A percentile compares a stretch with the other conserved stretches of the same genome.
Evolutionary conservation across 371 early-diverging fungal species (phyloP).

Genomic region (Paramicrosporidium saccamoebae): DNA sequence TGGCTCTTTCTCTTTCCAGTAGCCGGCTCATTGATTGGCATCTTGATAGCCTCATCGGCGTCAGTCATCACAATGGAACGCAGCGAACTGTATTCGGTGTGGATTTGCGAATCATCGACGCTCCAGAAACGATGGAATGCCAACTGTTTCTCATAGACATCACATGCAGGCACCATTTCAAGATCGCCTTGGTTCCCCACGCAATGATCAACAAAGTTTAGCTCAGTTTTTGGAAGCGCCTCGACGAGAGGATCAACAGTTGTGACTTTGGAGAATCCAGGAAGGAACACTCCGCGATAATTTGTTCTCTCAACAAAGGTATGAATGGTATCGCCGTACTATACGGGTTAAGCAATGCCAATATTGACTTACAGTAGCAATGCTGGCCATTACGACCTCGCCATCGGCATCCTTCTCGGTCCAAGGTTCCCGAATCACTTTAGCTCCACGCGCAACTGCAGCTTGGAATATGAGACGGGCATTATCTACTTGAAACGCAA

Average conservation of each 20-base stretch:
- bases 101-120: constrained; percentile 80
- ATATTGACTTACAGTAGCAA: constrained; percentile 22
- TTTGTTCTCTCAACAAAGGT: constrained; percentile 54
- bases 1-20: constrained; percentile 66
- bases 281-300: constrained; percentile 61
- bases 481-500: constrained; percentile 70
- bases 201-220: constrained; percentile 54
- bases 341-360: background rate
- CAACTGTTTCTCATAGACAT: constrained; percentile 44
- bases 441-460: constrained; percentile 62
- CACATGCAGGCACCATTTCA: constrained; percentile 53
- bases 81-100: constrained; percentile 72
- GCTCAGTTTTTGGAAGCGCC: constrained; percentile 22
- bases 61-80: constrained; percentile 88
- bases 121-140: constrained; percentile 94
- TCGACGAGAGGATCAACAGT: constrained; percentile 24
- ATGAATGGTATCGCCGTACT: constrained; percentile 71
- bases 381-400: constrained; percentile 55
- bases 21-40: constrained; percentile 95
- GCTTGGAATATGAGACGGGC: constrained; percentile 31
- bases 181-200: constrained; percentile 80
- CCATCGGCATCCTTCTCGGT: constrained; percentile 50
- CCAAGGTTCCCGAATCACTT: constrained; percentile 40
- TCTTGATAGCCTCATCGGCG: constrained; percentile 57
- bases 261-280: constrained; percentile 20